Conservation (phyloP, 176 grass and related monocot genomes). For the Juncus effusus region DNA sequence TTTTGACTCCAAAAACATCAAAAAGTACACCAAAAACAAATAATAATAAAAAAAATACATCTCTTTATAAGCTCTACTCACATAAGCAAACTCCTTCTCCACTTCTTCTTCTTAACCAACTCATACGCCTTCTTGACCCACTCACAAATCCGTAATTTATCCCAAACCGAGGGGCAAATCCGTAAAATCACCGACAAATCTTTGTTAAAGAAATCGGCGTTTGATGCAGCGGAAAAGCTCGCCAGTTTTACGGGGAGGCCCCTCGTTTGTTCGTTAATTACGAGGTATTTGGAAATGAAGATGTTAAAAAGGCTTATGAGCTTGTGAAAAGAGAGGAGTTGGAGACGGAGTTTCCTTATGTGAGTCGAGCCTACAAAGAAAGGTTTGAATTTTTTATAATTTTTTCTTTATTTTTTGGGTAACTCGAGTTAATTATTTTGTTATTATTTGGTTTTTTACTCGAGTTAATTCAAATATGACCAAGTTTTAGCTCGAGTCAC, state of each 20-base stretch:
- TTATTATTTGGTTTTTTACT: no score
- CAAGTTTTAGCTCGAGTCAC: no score
- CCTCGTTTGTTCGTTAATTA: slow-evolving; percentile 58
- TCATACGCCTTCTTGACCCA: slow-evolving; percentile 81
- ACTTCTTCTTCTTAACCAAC: slow-evolving; percentile 71
- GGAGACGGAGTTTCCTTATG: slow-evolving; percentile 73
- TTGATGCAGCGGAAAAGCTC: slow-evolving; percentile 68
- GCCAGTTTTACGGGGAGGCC: slow-evolving; percentile 71
- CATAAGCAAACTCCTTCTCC: slow-evolving; percentile 71
- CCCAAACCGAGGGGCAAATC: neutral
- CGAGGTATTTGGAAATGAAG: slow-evolving; percentile 68
- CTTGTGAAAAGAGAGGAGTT: slow-evolving; percentile 75
- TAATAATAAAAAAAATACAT: slow-evolving; percentile 62
- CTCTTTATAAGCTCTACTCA: slow-evolving; percentile 75
- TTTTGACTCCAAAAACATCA: no score
- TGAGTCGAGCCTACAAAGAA: slow-evolving; percentile 73
- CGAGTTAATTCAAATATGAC: no score
- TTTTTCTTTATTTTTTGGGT: no score
- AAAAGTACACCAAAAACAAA: no score
- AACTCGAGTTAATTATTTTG: no score
- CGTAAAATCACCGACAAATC: slow-evolving; percentile 38
- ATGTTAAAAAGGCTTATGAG: slow-evolving; percentile 81
- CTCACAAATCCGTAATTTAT: neutral
- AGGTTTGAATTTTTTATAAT: no score
- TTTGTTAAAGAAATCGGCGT: slow-evolving; percentile 64